Percentiles rank a stretch among this genome's conserved stretches.
Conservation (phyloP, 441 rosid species). For the Iberis amara region DNA sequence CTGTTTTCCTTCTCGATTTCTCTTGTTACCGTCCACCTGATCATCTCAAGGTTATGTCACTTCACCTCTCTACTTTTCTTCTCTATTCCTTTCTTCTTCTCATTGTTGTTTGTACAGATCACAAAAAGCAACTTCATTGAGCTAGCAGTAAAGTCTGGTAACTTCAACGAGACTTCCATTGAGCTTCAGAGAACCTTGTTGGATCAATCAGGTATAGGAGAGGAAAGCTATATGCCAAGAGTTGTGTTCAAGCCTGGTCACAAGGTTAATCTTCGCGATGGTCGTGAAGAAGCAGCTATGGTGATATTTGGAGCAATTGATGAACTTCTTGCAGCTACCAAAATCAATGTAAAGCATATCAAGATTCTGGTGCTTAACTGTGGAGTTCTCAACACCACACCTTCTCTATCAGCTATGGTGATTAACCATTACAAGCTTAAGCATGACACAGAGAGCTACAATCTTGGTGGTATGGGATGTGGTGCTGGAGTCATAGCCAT, state of each 20-base stretch:
- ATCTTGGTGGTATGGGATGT: conserved; percentile 77
- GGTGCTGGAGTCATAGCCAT: conserved; percentile 58
- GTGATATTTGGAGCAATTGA: conserved; percentile 57
- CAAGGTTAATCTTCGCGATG: conserved; percentile 41
- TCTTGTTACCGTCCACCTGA: conserved; percentile 62
- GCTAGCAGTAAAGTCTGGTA: conserved; percentile 47
- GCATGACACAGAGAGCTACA: conserved; percentile 56
- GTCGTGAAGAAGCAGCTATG: conserved; percentile 65
- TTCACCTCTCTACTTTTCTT: background rate
- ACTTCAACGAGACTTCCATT: conserved; percentile 44
- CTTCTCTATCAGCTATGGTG: conserved; percentile 62
- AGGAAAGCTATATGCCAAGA: conserved; percentile 56
- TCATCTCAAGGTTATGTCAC: conserved; percentile 49
- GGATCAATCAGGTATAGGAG: conserved; percentile 61
- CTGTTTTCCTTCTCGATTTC: conserved; percentile 51
- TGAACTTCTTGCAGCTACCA: conserved; percentile 47
- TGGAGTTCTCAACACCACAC: conserved; percentile 61
- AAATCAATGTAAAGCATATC: conserved; percentile 43
- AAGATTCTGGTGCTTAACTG: conserved; percentile 56
- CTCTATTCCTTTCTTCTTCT: conserved; percentile 4
- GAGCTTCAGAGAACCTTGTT: conserved; percentile 42
- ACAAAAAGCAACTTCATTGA: conserved; percentile 49
- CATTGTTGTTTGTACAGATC: conserved; percentile 34
- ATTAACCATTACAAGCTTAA: conserved; percentile 61
- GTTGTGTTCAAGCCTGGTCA: conserved; percentile 39